Evolutionary conservation across 345 rosid species (phyloP).

Genomic region (Ricinus communis): DNA sequence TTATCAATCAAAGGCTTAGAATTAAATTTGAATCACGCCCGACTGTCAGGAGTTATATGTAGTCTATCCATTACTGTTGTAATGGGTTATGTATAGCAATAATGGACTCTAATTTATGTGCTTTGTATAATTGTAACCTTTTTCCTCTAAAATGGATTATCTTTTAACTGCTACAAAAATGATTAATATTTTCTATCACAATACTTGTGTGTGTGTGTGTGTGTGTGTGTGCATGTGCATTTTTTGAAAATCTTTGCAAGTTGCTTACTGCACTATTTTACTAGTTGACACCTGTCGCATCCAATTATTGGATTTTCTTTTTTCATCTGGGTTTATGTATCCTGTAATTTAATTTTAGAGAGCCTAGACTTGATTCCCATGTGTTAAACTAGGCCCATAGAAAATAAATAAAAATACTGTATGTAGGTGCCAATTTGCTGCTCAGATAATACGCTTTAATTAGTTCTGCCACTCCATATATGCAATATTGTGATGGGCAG

Average conservation of each 20-base stretch:
- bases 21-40: no score
- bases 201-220: not conserved
- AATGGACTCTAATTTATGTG: no score
- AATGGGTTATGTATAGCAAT: no score
- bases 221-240: not conserved
- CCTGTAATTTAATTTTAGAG: not conserved
- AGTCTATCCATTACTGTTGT: no score
- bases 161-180: no score
- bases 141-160: no score
- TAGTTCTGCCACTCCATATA: not conserved
- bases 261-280: not conserved
- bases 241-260: not conserved
- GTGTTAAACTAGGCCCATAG: not conserved
- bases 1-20: no score
- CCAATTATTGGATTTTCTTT: not conserved
- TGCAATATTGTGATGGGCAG: not conserved
- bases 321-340: no score
- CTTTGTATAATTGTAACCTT: no score
- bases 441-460: not conserved
- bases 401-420: not conserved
- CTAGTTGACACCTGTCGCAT: not conserved
- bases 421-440: no score
- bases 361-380: not conserved
- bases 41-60: no score
- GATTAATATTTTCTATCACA: not conserved